Evolutionary conservation across 2,329 filamentous ascomycete genomes (phyloP).

Genomic region (Fusarium phyllophilum): DNA sequence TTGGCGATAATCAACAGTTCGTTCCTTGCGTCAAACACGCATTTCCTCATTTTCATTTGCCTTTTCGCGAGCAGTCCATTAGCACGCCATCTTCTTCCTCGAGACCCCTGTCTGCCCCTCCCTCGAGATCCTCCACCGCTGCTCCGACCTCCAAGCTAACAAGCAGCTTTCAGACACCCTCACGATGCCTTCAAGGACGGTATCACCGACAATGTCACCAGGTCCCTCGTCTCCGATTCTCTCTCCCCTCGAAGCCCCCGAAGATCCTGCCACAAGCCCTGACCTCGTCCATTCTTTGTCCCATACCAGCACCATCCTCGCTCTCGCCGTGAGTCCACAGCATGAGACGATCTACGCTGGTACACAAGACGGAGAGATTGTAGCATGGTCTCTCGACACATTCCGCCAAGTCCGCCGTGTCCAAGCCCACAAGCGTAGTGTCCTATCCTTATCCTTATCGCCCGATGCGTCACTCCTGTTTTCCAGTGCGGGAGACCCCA

Average conservation of each 20-base stretch:
- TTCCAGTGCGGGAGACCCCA: constrained; percentile 91
- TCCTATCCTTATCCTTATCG: constrained; percentile 85
- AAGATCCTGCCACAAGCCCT: constrained; percentile 54
- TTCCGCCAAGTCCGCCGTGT: constrained; percentile 83
- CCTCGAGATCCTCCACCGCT: neutral
- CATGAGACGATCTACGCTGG: constrained; percentile 88
- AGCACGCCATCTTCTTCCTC: neutral
- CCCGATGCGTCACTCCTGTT: constrained; percentile 81
- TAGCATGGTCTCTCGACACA: constrained; percentile 89
- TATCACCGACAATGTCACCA: constrained; percentile 38
- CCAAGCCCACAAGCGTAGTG: constrained; percentile 90
- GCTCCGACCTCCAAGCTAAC: constrained; percentile 5
- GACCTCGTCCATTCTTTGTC: constrained; percentile 78
- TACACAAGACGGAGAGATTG: constrained; percentile 91
- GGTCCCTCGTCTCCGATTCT: constrained; percentile 38
- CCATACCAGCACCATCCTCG: constrained; percentile 82
- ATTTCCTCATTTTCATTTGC: fast-evolving
- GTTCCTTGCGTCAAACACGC: fast-evolving
- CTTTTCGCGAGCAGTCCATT: neutral
- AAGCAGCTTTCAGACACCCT: constrained; percentile 19
- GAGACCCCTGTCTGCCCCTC: constrained; percentile 15
- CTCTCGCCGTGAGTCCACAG: constrained; percentile 81
- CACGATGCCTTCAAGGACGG: constrained; percentile 40
- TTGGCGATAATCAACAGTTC: neutral
- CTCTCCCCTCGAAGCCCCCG: constrained; percentile 38